Evolutionary conservation across 2,329 filamentous ascomycete species (phyloP), one percentile per base, ranked within the genome.

Genomic region (Venturiaceae sp.): DNA sequence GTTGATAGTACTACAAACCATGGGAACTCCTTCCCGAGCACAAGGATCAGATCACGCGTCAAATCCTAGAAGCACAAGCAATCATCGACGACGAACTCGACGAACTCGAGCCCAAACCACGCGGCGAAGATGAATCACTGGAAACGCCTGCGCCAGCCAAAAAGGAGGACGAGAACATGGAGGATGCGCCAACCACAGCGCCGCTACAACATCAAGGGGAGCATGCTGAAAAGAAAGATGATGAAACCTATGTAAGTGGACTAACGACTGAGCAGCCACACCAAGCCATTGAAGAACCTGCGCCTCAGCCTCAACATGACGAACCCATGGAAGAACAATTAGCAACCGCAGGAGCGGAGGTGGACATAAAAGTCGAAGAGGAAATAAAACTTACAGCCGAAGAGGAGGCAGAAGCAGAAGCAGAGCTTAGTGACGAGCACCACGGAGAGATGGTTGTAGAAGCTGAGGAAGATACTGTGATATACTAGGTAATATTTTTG

Each of bases 401-500:
- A 5, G 26, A 21, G 16, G 55, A 58, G 26, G 19, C 46, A 34
- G 26, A 41, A 21, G 32, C 28, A 13, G 55, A 58, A 26, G 58
- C 19, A 56, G 58, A 55, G 6, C 26, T 44, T 47, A 41, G 36
- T 1, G 52, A 59, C 36, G 62, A 64, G 33, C 64, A 65, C 64
- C 59, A 90, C 62, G 80, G 82, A 55, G 87, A 84, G 57, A 88
- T 92, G 66, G 85, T 92, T 59, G 80, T 94, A 57, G 88, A 90
- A 71, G 88, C 87, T 58, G 89, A 90, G 61, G 91, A 96, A 75
- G 91, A 96, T 67, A 91, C 87, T 65, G 90, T 96, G 57, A 92
- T 95, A 60, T 96, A 96, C 75, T 96, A 76, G 81, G 39, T 47
- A 32, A 26, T 6, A 8, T 30, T 7, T 6, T 9, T n/a, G 5